phyloP scores from a whole-genome alignment of 2,329 filamentous ascomycete species.

The Fusarium heterosporum region DNA sequence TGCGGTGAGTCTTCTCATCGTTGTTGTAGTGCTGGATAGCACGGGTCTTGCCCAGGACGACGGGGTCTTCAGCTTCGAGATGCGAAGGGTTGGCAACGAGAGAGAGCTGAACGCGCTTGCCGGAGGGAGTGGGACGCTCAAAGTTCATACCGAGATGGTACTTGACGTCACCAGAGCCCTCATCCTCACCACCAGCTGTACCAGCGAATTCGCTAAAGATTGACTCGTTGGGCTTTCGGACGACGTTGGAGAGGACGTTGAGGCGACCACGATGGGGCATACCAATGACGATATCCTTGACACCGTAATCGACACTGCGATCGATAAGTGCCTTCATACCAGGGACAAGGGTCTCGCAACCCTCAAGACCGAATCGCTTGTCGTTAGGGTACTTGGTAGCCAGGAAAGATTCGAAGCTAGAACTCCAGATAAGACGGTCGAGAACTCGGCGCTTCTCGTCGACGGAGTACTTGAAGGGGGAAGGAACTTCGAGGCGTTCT shows the following conservation, averaged over 20 bases:
- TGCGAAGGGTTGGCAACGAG: slow-evolving; percentile 98
- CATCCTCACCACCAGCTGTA: slow-evolving; percentile 85
- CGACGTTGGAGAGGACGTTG: slow-evolving; percentile 97
- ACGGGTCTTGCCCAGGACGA: slow-evolving; percentile 96
- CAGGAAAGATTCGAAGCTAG: slow-evolving; percentile 95
- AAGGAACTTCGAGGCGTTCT: slow-evolving; percentile 91
- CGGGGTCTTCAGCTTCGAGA: slow-evolving; percentile 96
- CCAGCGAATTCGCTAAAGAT: slow-evolving; percentile 99
- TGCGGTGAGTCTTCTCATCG: slow-evolving; percentile 88
- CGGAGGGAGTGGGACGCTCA: slow-evolving; percentile 95
- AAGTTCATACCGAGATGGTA: slow-evolving; percentile 99
- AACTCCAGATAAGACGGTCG: slow-evolving; percentile 98
- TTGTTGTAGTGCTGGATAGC: slow-evolving; percentile 99
- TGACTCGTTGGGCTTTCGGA: slow-evolving; percentile 98
- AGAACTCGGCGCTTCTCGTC: slow-evolving; percentile 98
- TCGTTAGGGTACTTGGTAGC: slow-evolving; percentile 99
- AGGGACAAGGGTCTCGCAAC: slow-evolving; percentile 94
- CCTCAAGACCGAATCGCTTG: slow-evolving; percentile 98
- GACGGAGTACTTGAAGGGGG: slow-evolving; percentile 96
- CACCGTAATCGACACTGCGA: slow-evolving; percentile 96
- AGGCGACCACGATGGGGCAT: slow-evolving; percentile 99
- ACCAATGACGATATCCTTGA: slow-evolving; percentile 99
- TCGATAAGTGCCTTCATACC: slow-evolving; percentile 99
- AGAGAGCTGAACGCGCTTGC: slow-evolving; percentile 98
- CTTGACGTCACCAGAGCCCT: slow-evolving; percentile 98